These are phyloP conservation scores for Phytophthora pisi DNA, from an alignment of 352 stramenopile species.

Conservation along the genomic window DNA sequence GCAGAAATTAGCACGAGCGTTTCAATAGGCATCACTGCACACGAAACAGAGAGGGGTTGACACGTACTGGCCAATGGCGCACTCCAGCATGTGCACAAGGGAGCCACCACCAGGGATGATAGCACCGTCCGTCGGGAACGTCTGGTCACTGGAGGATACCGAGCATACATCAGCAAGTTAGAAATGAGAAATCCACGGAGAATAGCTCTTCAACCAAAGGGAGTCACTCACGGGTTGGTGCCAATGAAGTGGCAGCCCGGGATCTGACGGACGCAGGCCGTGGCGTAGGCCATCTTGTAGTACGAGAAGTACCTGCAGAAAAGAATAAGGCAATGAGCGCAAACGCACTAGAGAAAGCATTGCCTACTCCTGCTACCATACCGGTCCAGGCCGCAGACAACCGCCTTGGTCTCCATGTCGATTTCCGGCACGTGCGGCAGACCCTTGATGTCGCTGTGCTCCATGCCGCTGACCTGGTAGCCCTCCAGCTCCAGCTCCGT, in stretches of 20 bases:
- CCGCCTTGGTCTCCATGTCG: slow-evolving; percentile 71
- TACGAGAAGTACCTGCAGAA: slow-evolving; percentile 69
- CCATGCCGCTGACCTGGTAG: slow-evolving; percentile 72
- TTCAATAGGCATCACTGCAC: no score
- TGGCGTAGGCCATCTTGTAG: slow-evolving; percentile 88
- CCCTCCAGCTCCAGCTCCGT: slow-evolving; percentile 70
- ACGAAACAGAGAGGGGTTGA: not conserved
- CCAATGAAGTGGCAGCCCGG: slow-evolving; percentile 80
- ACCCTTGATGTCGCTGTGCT: slow-evolving; percentile 71
- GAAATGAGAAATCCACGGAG: not conserved
- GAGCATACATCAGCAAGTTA: not conserved
- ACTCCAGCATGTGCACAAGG: slow-evolving; percentile 73
- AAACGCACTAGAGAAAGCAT: not conserved
- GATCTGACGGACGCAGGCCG: slow-evolving; percentile 71
- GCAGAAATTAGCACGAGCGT: no score
- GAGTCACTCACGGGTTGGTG: slow-evolving; percentile 72
- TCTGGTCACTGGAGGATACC: slow-evolving; percentile 56
- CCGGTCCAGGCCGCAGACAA: slow-evolving; percentile 84
- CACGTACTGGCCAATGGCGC: slow-evolving; percentile 65
- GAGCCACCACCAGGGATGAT: slow-evolving; percentile 78
- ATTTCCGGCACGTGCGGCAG: slow-evolving; percentile 72
- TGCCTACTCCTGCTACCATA: slow-evolving; percentile 14
- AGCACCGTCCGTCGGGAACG: slow-evolving; percentile 74
- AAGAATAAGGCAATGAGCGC: slow-evolving; percentile 1
- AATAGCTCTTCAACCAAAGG: not conserved